phyloP scores from a whole-genome alignment of 1,284 basidiomycete species.

The Cryptococcus floricola region DNA sequence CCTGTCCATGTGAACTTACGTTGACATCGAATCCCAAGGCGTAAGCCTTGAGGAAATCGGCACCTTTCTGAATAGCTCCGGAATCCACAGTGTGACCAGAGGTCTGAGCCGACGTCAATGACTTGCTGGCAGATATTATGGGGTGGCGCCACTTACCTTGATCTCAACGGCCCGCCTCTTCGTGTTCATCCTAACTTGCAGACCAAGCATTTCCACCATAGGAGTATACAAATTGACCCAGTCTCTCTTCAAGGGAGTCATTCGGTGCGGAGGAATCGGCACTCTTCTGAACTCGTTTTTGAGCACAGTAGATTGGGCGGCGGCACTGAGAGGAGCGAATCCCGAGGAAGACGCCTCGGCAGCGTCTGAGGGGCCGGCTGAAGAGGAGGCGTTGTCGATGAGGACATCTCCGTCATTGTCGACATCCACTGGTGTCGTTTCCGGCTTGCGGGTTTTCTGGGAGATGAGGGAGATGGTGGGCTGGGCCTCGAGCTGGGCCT shows the following conservation, averaged over 20 bases:
- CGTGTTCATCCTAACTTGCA: slow-evolving; percentile 97
- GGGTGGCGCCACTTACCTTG: slow-evolving; percentile 60
- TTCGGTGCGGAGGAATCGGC: slow-evolving; percentile 90
- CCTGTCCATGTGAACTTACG: slow-evolving; percentile 52
- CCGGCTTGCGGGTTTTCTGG: slow-evolving; percentile 22
- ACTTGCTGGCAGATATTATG: too few relatives aligned
- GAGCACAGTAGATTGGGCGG: slow-evolving; percentile 30
- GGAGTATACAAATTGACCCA: slow-evolving; percentile 98
- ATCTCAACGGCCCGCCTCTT: slow-evolving; percentile 84
- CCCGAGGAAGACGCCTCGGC: slow-evolving; percentile 31
- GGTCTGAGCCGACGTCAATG: slow-evolving; percentile 57
- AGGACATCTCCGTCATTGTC: slow-evolving; percentile 33
- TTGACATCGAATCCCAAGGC: slow-evolving; percentile 91
- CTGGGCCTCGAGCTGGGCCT: slow-evolving; percentile 45
- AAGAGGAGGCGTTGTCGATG: slow-evolving; percentile 14
- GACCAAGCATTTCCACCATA: slow-evolving; percentile 84
- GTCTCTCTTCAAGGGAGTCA: slow-evolving; percentile 95
- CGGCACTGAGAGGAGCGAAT: slow-evolving; percentile 41
- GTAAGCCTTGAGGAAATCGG: slow-evolving; percentile 95
- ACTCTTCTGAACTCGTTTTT: slow-evolving; percentile 79
- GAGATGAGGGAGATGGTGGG: slow-evolving; percentile 44
- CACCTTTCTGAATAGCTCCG: slow-evolving; percentile 92
- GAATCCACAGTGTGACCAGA: slow-evolving; percentile 90
- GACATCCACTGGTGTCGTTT: slow-evolving; percentile 17
- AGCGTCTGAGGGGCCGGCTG: slow-evolving; percentile 7